Conservation (phyloP, 2,329 filamentous ascomycete species). For the Cryphonectria nitschkei region DNA sequence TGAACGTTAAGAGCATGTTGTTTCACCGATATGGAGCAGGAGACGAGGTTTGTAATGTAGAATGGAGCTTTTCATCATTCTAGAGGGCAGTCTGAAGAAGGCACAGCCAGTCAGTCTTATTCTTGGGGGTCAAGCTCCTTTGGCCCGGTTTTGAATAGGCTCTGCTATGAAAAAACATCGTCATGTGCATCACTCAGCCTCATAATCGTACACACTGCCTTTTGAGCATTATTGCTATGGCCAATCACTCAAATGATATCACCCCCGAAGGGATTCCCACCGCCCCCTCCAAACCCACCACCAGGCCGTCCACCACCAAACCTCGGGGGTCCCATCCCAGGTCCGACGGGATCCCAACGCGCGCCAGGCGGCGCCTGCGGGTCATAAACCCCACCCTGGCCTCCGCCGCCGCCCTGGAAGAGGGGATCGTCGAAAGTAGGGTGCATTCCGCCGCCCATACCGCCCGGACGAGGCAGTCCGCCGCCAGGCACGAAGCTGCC, state of each 20-base stretch:
- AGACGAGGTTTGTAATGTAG: neutral
- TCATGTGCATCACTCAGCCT: neutral
- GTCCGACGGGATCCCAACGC: conserved; percentile 87
- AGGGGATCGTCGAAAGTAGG: conserved; percentile 92
- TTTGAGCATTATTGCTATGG: neutral
- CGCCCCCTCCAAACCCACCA: conserved; percentile 38
- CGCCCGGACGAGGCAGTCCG: conserved; percentile 60
- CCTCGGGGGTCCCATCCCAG: conserved; percentile 56
- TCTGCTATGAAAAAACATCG: neutral
- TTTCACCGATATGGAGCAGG: neutral
- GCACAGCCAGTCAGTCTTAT: neutral
- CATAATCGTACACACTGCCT: conserved; percentile 4
- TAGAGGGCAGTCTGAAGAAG: neutral
- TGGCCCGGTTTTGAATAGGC: neutral
- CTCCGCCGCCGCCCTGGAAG: conserved; percentile 65
- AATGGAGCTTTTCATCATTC: neutral
- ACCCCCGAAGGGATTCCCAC: conserved; percentile 44
- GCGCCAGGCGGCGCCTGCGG: conserved; percentile 82
- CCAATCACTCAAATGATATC: conserved; percentile 37
- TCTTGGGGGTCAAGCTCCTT: neutral
- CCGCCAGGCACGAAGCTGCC: conserved; percentile 63
- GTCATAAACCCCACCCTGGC: conserved; percentile 58
- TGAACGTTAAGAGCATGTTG: neutral
- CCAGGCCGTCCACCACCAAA: conserved; percentile 49
- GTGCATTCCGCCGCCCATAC: conserved; percentile 80